Evolutionary conservation across 83 land plant species (phyloP), one percentile per base, ranked within the genome.

Genomic region (Diphasiastrum complanatum): DNA sequence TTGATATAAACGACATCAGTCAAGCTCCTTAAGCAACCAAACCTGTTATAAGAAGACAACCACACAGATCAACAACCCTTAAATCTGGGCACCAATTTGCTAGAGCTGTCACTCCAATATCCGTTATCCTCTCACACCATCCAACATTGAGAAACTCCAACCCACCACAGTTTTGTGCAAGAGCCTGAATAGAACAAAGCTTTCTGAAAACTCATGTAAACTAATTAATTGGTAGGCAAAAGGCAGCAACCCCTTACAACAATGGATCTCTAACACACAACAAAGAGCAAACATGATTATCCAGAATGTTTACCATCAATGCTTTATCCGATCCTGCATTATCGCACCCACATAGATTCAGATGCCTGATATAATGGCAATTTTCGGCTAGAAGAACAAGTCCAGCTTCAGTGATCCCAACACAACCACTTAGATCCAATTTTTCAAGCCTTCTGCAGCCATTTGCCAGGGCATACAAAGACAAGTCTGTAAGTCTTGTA

Each of bases 41-140:
- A 91, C 98, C 98, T 81, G 98, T 88, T 60, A 89, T 93, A 30
- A 52, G 73, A 22, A 77, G 72, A 68, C 98, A 93, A 5, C 96
- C 91, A 75, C 98, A 93, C 65, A 93, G 67, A 66, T 93, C 96
- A 10, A 93, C 65, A 12, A 75, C 75, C 37, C 96, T 68, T 4
- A 93, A 69, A 49, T 89, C 96, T 23, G 91, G 87, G 54, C 98
- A 93, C 47, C 96, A 82, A 45, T 47, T 65, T 28, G 89, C 98
- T 71, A 93, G 71, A 43, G 95, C 79, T 36, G 67, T 78, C 8
- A 93, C 85, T 27, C 98, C 98, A 38, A 68, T 63, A 70, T 93
- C 98, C 45, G 76, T 72, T 4, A 93, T 78, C 30, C 47, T 22
- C n/a, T 93, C 98, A 80, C 98, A 93, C 98, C 98, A 93, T 22